phyloP scores from a whole-genome alignment of 495 filamentous ascomycete species.

The Aspergillus steynii region DNA sequence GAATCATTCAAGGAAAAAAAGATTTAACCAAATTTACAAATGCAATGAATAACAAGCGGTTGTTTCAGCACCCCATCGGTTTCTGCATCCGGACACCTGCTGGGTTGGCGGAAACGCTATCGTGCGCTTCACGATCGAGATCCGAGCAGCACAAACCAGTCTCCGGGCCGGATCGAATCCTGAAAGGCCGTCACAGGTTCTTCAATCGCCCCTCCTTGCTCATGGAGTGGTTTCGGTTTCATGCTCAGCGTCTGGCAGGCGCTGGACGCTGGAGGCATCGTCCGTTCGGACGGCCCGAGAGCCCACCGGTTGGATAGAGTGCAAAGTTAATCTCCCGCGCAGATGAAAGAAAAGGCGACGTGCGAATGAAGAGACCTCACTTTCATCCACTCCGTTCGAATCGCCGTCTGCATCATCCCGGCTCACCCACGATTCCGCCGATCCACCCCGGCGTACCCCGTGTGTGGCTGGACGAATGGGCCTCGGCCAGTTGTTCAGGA shows the following conservation, averaged over 20 bases:
- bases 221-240: no score
- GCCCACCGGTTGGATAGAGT: constrained; percentile 2
- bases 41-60: neutral
- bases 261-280: no score
- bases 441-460: constrained; percentile 1
- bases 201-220: no score
- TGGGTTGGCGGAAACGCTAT: neutral
- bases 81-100: neutral
- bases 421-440: neutral
- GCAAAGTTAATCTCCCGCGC: neutral
- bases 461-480: constrained; percentile 14
- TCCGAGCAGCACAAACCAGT: neutral
- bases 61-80: neutral
- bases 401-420: constrained; percentile 7
- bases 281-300: no score
- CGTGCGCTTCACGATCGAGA: neutral
- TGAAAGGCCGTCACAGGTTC: no score
- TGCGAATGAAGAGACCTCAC: no score
- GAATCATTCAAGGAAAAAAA: no score
- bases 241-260: no score
- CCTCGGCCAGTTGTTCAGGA: constrained; percentile 17
- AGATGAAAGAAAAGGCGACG: no score
- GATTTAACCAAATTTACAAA: no score
- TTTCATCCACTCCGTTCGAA: neutral
- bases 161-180: no score